Evolutionary conservation across 768 basidiomycete genomes (phyloP).

Genomic region (Boletales sp.): DNA sequence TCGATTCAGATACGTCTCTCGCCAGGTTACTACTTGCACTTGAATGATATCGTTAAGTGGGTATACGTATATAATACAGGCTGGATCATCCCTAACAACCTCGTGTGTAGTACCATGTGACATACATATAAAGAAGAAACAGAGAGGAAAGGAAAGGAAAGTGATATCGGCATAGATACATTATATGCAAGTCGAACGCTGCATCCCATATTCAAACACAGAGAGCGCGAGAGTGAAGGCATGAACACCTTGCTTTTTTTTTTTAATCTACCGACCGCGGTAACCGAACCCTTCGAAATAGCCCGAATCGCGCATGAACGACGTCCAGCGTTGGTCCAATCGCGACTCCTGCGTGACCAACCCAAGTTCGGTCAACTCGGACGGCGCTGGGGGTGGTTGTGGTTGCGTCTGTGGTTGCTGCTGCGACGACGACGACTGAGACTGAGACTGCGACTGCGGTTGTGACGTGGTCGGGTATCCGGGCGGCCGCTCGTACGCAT

Average conservation of each 20-base stretch:
- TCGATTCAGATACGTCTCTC: too few species aligned
- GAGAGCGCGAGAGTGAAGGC: too few species aligned
- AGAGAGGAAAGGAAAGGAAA: too few species aligned
- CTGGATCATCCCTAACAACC: too few species aligned
- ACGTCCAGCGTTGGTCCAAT: slow-evolving; percentile 56
- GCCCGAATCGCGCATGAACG: slow-evolving; percentile 59
- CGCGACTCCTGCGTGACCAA: slow-evolving; percentile 54
- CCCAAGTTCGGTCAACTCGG: slow-evolving; percentile 58
- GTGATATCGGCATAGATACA: background rate
- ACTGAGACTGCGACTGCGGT: background rate
- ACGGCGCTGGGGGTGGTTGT: slow-evolving; percentile 18
- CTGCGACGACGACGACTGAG: background rate
- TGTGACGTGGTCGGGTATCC: background rate
- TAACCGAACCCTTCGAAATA: slow-evolving; percentile 36
- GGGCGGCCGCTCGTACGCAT: slow-evolving; percentile 12
- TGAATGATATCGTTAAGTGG: too few species aligned
- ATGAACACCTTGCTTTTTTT: background rate
- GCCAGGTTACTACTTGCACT: too few species aligned
- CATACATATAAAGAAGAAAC: too few species aligned
- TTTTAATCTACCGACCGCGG: slow-evolving; percentile 20
- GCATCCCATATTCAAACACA: too few species aligned
- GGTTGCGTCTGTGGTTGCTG: background rate
- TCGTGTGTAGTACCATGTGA: too few species aligned
- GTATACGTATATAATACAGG: too few species aligned
- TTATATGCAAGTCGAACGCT: too few species aligned